phyloP scores from a whole-genome alignment of 768 basidiomycete genomes.

The Boletus tylopilopsis region DNA sequence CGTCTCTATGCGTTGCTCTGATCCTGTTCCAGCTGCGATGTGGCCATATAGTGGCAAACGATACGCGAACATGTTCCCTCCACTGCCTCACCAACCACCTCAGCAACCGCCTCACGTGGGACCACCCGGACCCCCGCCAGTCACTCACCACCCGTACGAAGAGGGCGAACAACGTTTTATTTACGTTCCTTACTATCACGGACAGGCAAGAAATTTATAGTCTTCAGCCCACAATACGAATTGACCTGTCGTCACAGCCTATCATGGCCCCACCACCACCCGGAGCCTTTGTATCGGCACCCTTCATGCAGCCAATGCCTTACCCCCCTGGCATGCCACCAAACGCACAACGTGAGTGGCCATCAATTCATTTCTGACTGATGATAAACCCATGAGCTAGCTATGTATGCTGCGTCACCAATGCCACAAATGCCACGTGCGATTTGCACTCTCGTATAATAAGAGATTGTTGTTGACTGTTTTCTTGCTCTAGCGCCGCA shows the following conservation, averaged over 20 bases:
- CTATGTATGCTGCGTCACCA: constrained; percentile 77
- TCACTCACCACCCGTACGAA: constrained; percentile 75
- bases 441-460: constrained; percentile 27
- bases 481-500: constrained; percentile 47
- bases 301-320: constrained; percentile 82
- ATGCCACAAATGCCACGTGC: constrained; percentile 89
- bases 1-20: not conserved
- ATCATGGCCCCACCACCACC: constrained; percentile 85
- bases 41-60: constrained; percentile 94
- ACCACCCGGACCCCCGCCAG: constrained; percentile 62
- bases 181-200: constrained; percentile 81
- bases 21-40: constrained; percentile 46
- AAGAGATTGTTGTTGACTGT: constrained; percentile 1
- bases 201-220: constrained; percentile 46
- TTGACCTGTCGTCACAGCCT: constrained; percentile 39
- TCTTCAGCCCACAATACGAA: not conserved
- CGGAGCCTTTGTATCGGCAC: constrained; percentile 72
- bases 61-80: constrained; percentile 74
- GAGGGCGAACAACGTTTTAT: constrained; percentile 72
- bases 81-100: constrained; percentile 53
- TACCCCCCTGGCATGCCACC: constrained; percentile 80
- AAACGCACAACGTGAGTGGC: constrained; percentile 49
- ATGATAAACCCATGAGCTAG: constrained; percentile 32
- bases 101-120: constrained; percentile 65
- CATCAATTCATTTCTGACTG: not conserved